Percentiles rank a stretch among this genome's conserved stretches.
phyloP scores from a whole-genome alignment of 192 early-diverging fungal genomes.

The Coemansia sp. region DNA sequence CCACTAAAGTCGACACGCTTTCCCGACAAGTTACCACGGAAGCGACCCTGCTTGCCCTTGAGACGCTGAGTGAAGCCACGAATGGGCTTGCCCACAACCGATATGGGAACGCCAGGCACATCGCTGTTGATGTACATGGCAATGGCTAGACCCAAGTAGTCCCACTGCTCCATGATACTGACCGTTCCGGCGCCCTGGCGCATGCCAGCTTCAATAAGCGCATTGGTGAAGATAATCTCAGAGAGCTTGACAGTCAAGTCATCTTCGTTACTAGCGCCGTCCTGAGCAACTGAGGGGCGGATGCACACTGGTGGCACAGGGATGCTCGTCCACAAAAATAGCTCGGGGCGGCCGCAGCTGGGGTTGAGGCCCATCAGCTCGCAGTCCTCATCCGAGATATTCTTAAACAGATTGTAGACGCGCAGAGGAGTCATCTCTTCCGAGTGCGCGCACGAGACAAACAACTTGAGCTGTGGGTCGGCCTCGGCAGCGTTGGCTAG shows the following conservation, averaged over 20 bases:
- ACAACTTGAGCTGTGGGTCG: slow-evolving; percentile 76
- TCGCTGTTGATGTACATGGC: slow-evolving; percentile 99
- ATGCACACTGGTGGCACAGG: slow-evolving; percentile 97
- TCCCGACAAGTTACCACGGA: slow-evolving; percentile 97
- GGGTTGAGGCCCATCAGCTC: slow-evolving; percentile 94
- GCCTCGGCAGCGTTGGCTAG: slow-evolving; percentile 74
- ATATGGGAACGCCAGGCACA: slow-evolving; percentile 86
- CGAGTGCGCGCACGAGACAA: slow-evolving; percentile 78
- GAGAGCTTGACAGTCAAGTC: slow-evolving; percentile 95
- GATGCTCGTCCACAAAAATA: slow-evolving; percentile 92
- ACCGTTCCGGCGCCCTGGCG: slow-evolving; percentile 65
- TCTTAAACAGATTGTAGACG: slow-evolving; percentile 84
- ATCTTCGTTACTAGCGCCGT: slow-evolving; percentile 95
- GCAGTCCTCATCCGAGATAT: slow-evolving; percentile 91
- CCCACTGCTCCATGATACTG: slow-evolving; percentile 93
- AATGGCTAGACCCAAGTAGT: slow-evolving; percentile 88
- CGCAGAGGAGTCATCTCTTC: slow-evolving; percentile 94
- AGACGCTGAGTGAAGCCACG: slow-evolving; percentile 94
- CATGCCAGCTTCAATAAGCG: slow-evolving; percentile 63
- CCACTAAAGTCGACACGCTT: slow-evolving; percentile 99
- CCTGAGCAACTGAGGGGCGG: slow-evolving; percentile 93
- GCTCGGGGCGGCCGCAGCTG: slow-evolving; percentile 82
- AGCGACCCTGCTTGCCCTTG: slow-evolving; percentile 99
- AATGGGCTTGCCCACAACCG: slow-evolving; percentile 66
- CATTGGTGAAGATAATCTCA: slow-evolving; percentile 92